These are phyloP conservation scores for Hordeum pubiflorum DNA, from an alignment of 202 grass and related monocot species.

Conservation along the genomic window DNA sequence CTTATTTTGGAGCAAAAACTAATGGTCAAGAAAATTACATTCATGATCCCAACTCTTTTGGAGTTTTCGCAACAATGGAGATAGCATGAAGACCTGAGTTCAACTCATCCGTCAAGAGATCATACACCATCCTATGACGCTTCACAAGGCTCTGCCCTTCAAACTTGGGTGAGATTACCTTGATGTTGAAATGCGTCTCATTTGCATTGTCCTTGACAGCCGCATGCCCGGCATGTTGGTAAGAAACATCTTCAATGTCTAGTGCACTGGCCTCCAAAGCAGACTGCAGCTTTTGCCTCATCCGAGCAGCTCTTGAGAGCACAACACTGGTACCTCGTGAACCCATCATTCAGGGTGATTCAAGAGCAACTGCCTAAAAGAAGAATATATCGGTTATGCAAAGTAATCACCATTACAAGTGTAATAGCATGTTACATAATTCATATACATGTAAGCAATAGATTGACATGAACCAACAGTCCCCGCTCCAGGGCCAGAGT, in stretches of 20 bases:
- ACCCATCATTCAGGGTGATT: slow-evolving; percentile 42
- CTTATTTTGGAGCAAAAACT: slow-evolving; percentile 18
- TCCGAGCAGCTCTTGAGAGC: slow-evolving; percentile 72
- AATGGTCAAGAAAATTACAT: neutral
- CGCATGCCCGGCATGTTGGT: slow-evolving; percentile 79
- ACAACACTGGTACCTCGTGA: slow-evolving; percentile 49
- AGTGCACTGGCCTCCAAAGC: slow-evolving; percentile 74
- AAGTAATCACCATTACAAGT: neutral
- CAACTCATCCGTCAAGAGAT: slow-evolving; percentile 74
- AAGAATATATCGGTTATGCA: slow-evolving; percentile 5
- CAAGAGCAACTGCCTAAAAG: neutral
- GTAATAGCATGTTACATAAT: neutral
- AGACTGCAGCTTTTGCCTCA: slow-evolving; percentile 81
- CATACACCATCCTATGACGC: slow-evolving; percentile 81
- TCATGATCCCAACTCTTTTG: slow-evolving; percentile 51
- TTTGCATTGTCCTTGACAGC: slow-evolving; percentile 63
- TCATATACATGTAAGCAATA: neutral
- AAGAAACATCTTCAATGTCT: slow-evolving; percentile 92
- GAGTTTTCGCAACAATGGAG: slow-evolving; percentile 87
- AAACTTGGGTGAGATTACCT: slow-evolving; percentile 75
- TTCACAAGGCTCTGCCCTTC: slow-evolving; percentile 80
- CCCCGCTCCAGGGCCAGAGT: neutral
- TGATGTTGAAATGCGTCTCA: slow-evolving; percentile 95
- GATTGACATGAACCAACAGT: neutral
- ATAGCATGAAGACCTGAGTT: slow-evolving; percentile 89